Conservation (phyloP, 2,329 filamentous ascomycete genomes). For the Corynespora cassiicola region DNA sequence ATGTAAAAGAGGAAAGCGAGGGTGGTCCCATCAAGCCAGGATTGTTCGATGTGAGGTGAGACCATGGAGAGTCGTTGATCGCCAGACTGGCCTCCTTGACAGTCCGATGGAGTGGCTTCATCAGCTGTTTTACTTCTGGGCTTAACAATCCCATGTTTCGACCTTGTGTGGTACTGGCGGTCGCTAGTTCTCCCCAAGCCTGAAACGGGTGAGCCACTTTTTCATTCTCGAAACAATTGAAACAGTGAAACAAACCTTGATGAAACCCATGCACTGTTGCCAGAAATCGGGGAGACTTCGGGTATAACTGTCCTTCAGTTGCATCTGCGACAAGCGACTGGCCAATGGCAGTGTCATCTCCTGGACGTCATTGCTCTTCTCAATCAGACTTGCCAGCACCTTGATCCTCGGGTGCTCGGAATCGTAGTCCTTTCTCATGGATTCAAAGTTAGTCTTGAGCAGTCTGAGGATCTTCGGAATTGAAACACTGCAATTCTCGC, state of each 20-base stretch:
- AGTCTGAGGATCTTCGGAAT: conserved; percentile 61
- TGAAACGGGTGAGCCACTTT: conserved; percentile 46
- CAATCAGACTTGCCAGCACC: conserved; percentile 65
- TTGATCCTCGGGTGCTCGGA: conserved; percentile 42
- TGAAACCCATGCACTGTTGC: conserved; percentile 76
- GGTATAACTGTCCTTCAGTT: conserved; percentile 81
- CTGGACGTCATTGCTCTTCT: conserved; percentile 73
- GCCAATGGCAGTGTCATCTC: conserved; percentile 77
- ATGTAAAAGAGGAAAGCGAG: conserved; percentile 42
- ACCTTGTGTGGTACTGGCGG: conserved; percentile 39
- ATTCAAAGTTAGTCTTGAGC: conserved; percentile 36
- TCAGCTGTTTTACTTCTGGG: conserved; percentile 72
- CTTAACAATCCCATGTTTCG: conserved; percentile 57
- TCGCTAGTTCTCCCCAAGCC: conserved; percentile 72
- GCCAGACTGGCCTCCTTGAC: conserved; percentile 80
- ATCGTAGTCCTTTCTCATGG: conserved; percentile 37
- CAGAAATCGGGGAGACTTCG: conserved; percentile 69
- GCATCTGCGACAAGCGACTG: conserved; percentile 76
- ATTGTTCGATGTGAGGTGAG: conserved; percentile 56
- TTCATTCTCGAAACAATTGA: conserved; percentile 14
- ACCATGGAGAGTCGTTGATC: conserved; percentile 72
- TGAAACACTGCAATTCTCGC: conserved; percentile 74
- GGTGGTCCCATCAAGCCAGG: conserved; percentile 34
- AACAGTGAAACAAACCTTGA: conserved; percentile 53
- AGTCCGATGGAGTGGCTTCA: conserved; percentile 81